These are phyloP conservation scores for Penicillium angulare DNA, from an alignment of 495 filamentous ascomycete species.

Conservation along the genomic window DNA sequence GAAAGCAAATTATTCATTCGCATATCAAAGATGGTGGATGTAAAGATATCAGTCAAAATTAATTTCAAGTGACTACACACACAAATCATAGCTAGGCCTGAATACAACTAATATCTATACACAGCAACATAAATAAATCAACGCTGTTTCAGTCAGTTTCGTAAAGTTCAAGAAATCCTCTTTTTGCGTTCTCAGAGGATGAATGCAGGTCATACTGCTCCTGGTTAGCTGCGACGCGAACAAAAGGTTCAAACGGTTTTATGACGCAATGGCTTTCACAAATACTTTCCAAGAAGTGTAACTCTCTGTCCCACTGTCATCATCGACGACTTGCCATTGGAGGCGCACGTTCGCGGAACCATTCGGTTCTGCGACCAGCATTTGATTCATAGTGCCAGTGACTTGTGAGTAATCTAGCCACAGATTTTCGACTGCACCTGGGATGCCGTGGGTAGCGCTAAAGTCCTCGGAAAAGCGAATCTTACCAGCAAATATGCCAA, in stretches of 20 bases:
- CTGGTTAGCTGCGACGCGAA: conserved; percentile 17
- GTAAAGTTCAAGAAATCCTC: conserved; percentile 12
- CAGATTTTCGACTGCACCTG: conserved; percentile 16
- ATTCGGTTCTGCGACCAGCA: conserved; percentile 16
- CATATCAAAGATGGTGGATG: no score
- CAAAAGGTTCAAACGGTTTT: conserved; percentile 12
- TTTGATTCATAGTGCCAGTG: conserved; percentile 24
- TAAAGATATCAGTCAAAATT: no score
- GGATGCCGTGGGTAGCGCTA: conserved; percentile 9
- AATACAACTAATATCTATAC: no score
- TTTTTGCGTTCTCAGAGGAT: conserved; percentile 11
- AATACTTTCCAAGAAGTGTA: conserved; percentile 19
- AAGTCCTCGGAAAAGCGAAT: conserved; percentile 20
- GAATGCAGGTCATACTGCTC: conserved; percentile 21
- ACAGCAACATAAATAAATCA: no score
- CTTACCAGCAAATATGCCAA: conserved; percentile 20
- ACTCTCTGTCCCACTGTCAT: conserved; percentile 4
- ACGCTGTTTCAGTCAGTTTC: background rate
- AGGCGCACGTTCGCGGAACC: conserved; percentile 19
- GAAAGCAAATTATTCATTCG: no score
- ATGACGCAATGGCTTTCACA: conserved; percentile 19
- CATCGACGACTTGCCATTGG: conserved; percentile 14
- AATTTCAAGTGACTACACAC: no score
- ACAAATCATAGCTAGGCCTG: no score
- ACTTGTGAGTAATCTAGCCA: conserved; percentile 27